Evolutionary conservation across 23 red algal genomes (phyloP).

Genomic region (Gracilariopsis chorda): DNA sequence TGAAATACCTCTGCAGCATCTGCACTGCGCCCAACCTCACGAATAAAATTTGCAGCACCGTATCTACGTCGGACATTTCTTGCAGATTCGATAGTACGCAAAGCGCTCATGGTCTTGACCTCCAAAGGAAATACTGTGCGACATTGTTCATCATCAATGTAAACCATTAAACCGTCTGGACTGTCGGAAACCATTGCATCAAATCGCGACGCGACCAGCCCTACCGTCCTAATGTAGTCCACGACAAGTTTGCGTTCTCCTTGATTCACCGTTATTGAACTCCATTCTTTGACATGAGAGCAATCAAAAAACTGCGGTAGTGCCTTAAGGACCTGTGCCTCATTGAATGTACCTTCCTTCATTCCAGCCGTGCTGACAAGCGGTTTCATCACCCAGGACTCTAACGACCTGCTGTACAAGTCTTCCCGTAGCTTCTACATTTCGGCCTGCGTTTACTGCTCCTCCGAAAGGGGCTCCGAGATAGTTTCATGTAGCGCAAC

Average conservation of each 20-base stretch:
- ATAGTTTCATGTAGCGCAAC: not conserved
- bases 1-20: not conserved
- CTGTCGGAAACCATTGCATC: not conserved
- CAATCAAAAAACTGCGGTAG: not conserved
- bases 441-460: not conserved
- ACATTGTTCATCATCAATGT: not conserved
- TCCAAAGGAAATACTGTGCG: not conserved
- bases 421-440: not conserved
- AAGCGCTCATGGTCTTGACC: constrained; percentile 3
- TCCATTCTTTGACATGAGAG: not conserved
- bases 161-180: not conserved
- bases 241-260: not conserved
- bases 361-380: not conserved
- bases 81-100: not conserved
- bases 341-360: constrained; percentile 20
- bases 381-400: not conserved
- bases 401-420: not conserved
- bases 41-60: not conserved
- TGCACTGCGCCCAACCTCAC: not conserved
- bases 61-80: not conserved
- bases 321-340: not conserved
- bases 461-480: not conserved
- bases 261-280: not conserved
- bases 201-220: not conserved
- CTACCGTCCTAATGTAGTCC: not conserved